phyloP scores from a whole-genome alignment of 169 alveolate genomes.

The Amoebophrya sp. region DNA sequence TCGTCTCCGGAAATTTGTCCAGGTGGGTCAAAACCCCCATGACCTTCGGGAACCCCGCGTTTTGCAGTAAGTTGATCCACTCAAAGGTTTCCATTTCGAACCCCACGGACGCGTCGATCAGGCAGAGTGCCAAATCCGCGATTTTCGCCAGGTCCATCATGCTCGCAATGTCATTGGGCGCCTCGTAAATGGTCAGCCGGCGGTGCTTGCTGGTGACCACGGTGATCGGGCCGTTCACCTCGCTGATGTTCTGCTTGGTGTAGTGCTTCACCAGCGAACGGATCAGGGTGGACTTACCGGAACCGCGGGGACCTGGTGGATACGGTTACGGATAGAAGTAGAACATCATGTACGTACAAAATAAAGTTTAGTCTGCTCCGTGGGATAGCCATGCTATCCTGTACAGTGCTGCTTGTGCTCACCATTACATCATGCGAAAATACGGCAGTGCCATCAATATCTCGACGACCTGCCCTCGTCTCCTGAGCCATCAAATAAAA shows the following conservation, averaged over 20 bases:
- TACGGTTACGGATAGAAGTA: too few species aligned
- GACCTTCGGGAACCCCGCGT: conserved; percentile 66
- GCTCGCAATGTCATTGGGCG: conserved; percentile 86
- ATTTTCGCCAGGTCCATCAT: conserved; percentile 96
- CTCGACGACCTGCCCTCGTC: too few species aligned
- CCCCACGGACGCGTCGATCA: conserved; percentile 91
- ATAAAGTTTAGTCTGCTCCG: too few species aligned
- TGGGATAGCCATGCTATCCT: too few species aligned
- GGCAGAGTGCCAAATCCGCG: conserved; percentile 91
- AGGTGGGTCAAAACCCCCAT: conserved; percentile 94
- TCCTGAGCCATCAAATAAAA: too few species aligned
- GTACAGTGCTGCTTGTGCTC: too few species aligned
- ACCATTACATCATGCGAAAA: too few species aligned
- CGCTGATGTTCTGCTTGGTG: conserved; percentile 70
- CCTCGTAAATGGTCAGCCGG: conserved; percentile 91
- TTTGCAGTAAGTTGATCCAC: conserved; percentile 87
- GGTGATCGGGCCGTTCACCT: conserved; percentile 85
- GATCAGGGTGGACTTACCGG: conserved; percentile 95
- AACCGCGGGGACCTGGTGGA: conserved; percentile 51
- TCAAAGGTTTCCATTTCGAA: conserved; percentile 99
- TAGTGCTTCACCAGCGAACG: conserved; percentile 92
- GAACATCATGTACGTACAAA: too few species aligned
- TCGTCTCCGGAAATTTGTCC: conserved; percentile 86
- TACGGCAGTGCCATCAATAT: too few species aligned
- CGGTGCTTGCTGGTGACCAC: conserved; percentile 87